phyloP scores from a whole-genome alignment of 2,329 filamentous ascomycete genomes.

The Microcyclospora pomicola region DNA sequence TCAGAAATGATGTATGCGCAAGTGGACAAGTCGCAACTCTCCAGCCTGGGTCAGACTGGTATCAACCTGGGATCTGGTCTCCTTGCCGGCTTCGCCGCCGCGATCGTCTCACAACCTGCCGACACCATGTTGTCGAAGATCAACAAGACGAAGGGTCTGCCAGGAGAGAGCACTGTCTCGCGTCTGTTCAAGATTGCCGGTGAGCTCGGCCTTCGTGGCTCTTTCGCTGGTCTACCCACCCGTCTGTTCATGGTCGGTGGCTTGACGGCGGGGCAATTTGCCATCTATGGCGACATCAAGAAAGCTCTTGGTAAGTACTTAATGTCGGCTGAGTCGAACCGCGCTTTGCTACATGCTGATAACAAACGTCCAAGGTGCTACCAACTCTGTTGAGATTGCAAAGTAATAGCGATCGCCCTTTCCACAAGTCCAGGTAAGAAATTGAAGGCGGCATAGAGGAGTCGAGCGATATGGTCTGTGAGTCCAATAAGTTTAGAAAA shows the following conservation, averaged over 20 bases:
- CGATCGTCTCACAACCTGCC: constrained; percentile 69
- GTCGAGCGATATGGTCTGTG: too few relatives aligned
- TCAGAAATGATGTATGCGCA: constrained; percentile 52
- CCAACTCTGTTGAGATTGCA: too few relatives aligned
- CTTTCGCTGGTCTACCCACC: constrained; percentile 67
- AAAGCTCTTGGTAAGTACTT: too few relatives aligned
- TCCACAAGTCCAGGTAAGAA: too few relatives aligned
- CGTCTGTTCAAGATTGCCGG: constrained; percentile 51
- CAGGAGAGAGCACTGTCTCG: constrained; percentile 66
- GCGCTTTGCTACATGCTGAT: too few relatives aligned
- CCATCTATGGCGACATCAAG: constrained; percentile 59
- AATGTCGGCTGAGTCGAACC: too few relatives aligned
- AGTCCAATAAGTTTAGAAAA: too few relatives aligned
- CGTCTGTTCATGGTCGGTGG: constrained; percentile 62
- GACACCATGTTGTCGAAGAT: constrained; percentile 87
- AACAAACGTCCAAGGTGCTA: too few relatives aligned
- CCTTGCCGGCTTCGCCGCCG: constrained; percentile 69
- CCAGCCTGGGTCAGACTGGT: constrained; percentile 53
- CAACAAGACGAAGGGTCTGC: constrained; percentile 76
- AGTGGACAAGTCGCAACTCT: constrained; percentile 50
- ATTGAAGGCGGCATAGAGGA: too few relatives aligned
- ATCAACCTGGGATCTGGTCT: constrained; percentile 73
- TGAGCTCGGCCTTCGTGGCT: constrained; percentile 27
- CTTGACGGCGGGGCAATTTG: constrained; percentile 66
- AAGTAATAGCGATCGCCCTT: too few relatives aligned